Evolutionary conservation across 495 filamentous ascomycete species (phyloP).

Genomic region (Tuber umbilicatum): DNA sequence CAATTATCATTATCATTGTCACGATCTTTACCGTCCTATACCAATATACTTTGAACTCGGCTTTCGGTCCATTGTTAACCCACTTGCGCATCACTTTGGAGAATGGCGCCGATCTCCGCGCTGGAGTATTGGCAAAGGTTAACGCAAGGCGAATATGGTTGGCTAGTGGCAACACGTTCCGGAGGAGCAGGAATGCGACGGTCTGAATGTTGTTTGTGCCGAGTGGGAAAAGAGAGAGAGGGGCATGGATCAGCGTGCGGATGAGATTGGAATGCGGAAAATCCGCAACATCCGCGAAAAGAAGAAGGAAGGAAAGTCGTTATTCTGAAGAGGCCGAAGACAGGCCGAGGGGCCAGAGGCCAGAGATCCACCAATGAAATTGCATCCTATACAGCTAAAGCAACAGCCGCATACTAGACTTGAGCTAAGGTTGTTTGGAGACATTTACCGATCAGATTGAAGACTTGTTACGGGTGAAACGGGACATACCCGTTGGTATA

Average conservation of each 20-base stretch:
- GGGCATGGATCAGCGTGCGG: conserved; percentile 45
- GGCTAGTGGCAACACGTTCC: conserved; percentile 47
- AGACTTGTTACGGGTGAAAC: conserved; percentile 83
- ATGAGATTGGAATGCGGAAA: conserved; percentile 58
- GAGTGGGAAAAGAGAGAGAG: conserved; percentile 42
- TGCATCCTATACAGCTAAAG: conserved; percentile 43
- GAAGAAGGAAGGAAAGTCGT: conserved; percentile 26
- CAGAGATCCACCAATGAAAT: conserved; percentile 11
- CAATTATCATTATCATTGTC: conserved; percentile 78
- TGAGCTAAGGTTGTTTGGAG: conserved; percentile 68
- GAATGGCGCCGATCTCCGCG: conserved; percentile 82
- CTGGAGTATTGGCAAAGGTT: conserved; percentile 75
- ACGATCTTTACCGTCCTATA: conserved; percentile 66
- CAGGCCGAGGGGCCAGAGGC: conserved; percentile 6
- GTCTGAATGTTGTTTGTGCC: conserved; percentile 46
- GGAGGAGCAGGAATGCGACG: conserved; percentile 50
- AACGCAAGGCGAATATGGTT: conserved; percentile 57
- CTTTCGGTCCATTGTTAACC: conserved; percentile 76
- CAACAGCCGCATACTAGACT: conserved; percentile 59
- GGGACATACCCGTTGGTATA: conserved; percentile 75
- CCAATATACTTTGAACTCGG: conserved; percentile 73
- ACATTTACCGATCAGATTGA: conserved; percentile 87
- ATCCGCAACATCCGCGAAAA: conserved; percentile 44
- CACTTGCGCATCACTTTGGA: conserved; percentile 94
- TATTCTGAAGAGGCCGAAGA: conserved; percentile 10